phyloP scores from a whole-genome alignment of 1,284 basidiomycete species.

The Pholiota adiposa region DNA sequence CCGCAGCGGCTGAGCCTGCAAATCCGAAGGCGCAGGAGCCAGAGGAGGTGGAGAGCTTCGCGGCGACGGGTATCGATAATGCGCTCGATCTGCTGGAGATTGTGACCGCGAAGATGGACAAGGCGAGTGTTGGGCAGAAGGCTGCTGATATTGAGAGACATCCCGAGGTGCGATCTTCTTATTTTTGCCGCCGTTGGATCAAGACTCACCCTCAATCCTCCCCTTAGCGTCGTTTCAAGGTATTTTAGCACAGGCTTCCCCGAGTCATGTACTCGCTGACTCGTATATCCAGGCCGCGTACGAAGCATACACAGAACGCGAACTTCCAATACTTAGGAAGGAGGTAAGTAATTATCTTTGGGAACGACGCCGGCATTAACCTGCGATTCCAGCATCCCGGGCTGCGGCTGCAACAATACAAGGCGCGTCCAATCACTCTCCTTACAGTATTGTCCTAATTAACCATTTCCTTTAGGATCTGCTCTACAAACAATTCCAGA shows the following conservation, averaged over 20 bases:
- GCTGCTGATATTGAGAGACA: conserved; percentile 90
- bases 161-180: conserved; percentile 75
- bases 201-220: neutral
- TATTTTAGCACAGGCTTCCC: conserved; percentile 25
- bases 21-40: conserved; percentile 36
- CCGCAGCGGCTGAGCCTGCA: conserved; percentile 16
- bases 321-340: conserved; percentile 77
- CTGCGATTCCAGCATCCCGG: conserved; percentile 67
- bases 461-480: conserved; percentile 55
- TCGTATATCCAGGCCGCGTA: conserved; percentile 70
- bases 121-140: conserved; percentile 83
- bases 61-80: conserved; percentile 90
- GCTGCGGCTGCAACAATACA: conserved; percentile 84
- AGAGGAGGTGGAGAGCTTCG: conserved; percentile 64
- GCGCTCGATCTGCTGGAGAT: conserved; percentile 89
- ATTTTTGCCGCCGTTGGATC: conserved; percentile 14
- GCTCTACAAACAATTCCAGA: conserved; percentile 85
- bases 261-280: neutral
- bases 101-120: conserved; percentile 92
- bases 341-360: conserved; percentile 54
- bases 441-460: neutral
- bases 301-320: conserved; percentile 90
- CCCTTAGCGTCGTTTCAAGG: conserved; percentile 82
- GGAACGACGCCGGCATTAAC: neutral
- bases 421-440: conserved; percentile 38